Evolutionary conservation across 441 rosid genomes (phyloP).

Genomic region (Kokia cookei): DNA sequence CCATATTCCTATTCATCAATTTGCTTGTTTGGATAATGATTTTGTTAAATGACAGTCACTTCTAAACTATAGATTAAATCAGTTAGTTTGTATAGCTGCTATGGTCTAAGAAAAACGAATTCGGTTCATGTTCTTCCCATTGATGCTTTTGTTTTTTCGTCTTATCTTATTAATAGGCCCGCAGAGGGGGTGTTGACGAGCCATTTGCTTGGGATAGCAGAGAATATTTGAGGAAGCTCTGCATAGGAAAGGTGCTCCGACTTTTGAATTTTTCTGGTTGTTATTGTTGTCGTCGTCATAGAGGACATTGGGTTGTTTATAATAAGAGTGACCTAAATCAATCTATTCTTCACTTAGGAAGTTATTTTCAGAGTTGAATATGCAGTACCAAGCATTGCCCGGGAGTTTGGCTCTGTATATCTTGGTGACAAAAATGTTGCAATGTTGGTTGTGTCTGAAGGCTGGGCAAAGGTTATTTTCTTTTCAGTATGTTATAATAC

Average conservation of each 20-base stretch:
- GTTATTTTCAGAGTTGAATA: constrained; percentile 85
- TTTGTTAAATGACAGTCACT: neutral
- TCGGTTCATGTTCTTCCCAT: neutral
- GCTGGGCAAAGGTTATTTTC: constrained; percentile 82
- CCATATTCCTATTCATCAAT: neutral
- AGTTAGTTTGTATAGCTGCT: neutral
- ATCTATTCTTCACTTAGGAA: constrained; percentile 42
- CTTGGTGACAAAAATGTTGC: constrained; percentile 73
- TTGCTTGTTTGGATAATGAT: neutral
- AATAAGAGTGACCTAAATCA: constrained; percentile 10
- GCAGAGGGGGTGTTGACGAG: constrained; percentile 84
- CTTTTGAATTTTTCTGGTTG: constrained; percentile 12
- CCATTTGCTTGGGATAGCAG: constrained; percentile 96
- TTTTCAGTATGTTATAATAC: neutral
- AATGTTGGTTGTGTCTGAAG: constrained; percentile 51
- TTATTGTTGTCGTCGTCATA: constrained; percentile 13
- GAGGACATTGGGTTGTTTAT: neutral
- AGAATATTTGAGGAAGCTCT: constrained; percentile 85
- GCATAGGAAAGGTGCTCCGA: constrained; percentile 80
- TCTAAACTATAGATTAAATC: neutral
- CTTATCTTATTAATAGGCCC: constrained; percentile 49
- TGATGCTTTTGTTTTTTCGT: neutral
- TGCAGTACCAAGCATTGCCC: constrained; percentile 53
- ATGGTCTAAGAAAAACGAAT: neutral
- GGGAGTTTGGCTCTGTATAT: constrained; percentile 83